Base-by-base conservation (phyloP, 1,284 basidiomycete genomes). In the Salmacisia buchloeana region DNA sequence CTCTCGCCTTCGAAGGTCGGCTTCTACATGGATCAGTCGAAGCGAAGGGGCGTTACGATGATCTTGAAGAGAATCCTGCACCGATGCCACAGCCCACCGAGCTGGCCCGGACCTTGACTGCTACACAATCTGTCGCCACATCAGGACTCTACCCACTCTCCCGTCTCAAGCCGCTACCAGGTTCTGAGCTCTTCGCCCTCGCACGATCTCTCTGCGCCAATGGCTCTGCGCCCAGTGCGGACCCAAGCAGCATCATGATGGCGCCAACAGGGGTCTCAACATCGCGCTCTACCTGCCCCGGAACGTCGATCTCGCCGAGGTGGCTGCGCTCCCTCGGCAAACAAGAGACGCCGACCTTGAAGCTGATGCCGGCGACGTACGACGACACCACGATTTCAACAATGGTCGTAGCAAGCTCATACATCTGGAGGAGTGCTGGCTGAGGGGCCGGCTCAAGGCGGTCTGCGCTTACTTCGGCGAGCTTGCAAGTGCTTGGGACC, bases 371-470 rank as follows among this genome's bases (percentile, higher is more conserved):
- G 46, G 10, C 49, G 27, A 5, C 15, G 49, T 43, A 43, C 39
- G 21, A 43, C 1, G 82, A 54, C 12, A 12, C 29, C 31, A 41
- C 78, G 73, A 83, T 92, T 2, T n/a, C n/a, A n/a, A n/a, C n/a
- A n/a, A n/a, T n/a, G n/a, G n/a, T n/a, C n/a, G n/a, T n/a, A n/a
- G n/a, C n/a, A n/a, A n/a, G n/a, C n/a, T n/a, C n/a, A n/a, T n/a
- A n/a, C 91, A 92, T 74, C 84, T 93, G 10, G 91, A 94, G 75
- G 91, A 93, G 76, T 89, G 90, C 75, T 92, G 90, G 89, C 91
- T 90, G 88, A 87, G 88, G 1, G 82, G 81, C 18, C 92, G 92
- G 80, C 81, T 93, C 58, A 94, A 92, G 73, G 84, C 84, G 9
- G 68, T 85, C 15, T 83, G 82, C 10, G 81, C 80, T 5, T 84